These are phyloP conservation scores for Zarea fungicola DNA, from an alignment of 2,329 filamentous ascomycete genomes.

Conservation along the genomic window DNA sequence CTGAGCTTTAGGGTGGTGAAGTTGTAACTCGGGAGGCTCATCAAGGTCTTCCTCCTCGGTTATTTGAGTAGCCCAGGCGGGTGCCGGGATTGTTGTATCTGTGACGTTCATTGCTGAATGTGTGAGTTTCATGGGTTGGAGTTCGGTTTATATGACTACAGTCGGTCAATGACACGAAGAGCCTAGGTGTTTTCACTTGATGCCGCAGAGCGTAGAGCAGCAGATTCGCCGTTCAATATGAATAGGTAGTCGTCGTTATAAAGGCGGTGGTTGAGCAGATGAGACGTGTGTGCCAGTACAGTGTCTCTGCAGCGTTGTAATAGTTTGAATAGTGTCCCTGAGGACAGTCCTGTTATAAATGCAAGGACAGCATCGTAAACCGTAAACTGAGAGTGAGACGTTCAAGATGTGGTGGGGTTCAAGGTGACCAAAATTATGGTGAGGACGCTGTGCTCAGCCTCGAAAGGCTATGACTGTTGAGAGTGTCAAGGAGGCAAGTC, in stretches of 20 bases:
- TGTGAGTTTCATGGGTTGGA: not conserved
- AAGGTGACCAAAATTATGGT: too few species aligned
- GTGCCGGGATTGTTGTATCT: conserved; percentile 22
- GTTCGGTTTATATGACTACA: not conserved
- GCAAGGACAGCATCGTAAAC: conserved; percentile 27
- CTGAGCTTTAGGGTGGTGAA: conserved; percentile 23
- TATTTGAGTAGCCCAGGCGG: conserved; percentile 29
- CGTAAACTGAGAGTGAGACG: not conserved
- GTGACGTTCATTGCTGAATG: conserved; percentile 36
- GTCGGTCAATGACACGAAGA: conserved; percentile 13
- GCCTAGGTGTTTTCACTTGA: conserved; percentile 4
- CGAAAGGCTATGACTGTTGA: too few species aligned
- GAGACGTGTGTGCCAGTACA: conserved; percentile 22
- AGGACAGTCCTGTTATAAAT: conserved; percentile 35
- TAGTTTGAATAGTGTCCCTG: conserved; percentile 26
- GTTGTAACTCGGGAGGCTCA: conserved; percentile 70
- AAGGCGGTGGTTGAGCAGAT: conserved; percentile 17
- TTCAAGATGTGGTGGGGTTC: too few species aligned
- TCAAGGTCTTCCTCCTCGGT: conserved; percentile 74
- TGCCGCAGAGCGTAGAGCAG: conserved; percentile 1
- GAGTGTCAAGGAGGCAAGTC: too few species aligned
- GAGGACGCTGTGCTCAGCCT: too few species aligned
- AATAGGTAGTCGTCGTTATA: not conserved
- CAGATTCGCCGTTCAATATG: not conserved
- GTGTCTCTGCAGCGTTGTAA: conserved; percentile 13